Conservation (phyloP, 176 grass and related monocot genomes). For the Pharus latifolius region DNA sequence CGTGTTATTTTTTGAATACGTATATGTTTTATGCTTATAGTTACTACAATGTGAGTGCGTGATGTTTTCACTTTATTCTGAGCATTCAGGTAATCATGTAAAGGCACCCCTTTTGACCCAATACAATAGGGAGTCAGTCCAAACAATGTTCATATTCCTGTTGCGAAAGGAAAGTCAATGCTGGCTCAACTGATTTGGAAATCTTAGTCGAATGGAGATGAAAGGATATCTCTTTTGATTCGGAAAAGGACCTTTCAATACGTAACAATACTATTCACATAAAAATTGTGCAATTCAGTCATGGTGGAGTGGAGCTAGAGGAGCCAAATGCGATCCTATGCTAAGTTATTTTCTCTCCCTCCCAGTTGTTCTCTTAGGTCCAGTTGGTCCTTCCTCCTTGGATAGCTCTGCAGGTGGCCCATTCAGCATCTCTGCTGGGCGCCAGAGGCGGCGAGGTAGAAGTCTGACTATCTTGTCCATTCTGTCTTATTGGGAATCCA, state of each 20-base stretch:
- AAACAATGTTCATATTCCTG: neutral
- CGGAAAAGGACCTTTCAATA: too few species aligned
- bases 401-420: constrained; percentile 69
- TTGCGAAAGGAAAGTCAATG: too few species aligned
- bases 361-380: constrained; percentile 85
- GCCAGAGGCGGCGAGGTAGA: constrained; percentile 32
- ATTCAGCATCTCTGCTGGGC: constrained; percentile 43
- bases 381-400: constrained; percentile 77
- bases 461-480: constrained; percentile 28
- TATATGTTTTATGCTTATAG: constrained; percentile 2
- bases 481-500: constrained; percentile 46
- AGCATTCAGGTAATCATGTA: constrained; percentile 24
- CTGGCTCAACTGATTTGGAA: too few species aligned
- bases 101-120: constrained; percentile 12
- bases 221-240: too few species aligned
- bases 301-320: too few species aligned
- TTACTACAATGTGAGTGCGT: constrained; percentile 8
- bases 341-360: constrained; percentile 24
- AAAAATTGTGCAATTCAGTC: neutral
- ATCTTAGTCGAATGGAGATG: too few species aligned
- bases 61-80: constrained; percentile 21
- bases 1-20: neutral
- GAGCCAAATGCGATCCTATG: neutral
- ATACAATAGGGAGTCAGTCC: constrained; percentile 3
- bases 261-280: neutral